Evolutionary conservation across 1,139 yeast genomes (phyloP), one percentile per base, ranked within the genome.

Genomic region (Zygosaccharomyces sapae): DNA sequence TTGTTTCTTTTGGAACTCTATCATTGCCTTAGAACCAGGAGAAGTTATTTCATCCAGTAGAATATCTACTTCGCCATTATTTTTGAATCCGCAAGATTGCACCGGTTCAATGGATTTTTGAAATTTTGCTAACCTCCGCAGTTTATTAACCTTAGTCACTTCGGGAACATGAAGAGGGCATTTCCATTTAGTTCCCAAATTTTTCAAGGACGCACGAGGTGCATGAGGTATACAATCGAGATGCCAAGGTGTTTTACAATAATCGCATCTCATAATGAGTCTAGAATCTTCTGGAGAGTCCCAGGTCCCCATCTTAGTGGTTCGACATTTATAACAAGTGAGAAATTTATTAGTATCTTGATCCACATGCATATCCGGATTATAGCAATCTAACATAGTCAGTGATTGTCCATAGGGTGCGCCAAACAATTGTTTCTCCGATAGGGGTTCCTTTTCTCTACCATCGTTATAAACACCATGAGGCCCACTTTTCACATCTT

Each of bases 241-340:
- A 66, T 92, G 98, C 95, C 96, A 92, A 10, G 83, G 77, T n/a
- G 85, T 72, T 0, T 84, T 74, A 66, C 98, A 92, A 59, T 83
- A 85, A 61, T 90, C 97, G 65, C 98, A 92, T 49, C 80, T 80
- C 12, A 84, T 78, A 31, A 92, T 70, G 52, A 66, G 76, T 52
- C 71, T 75, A 43, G 69, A 49, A 43, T 52, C 47, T 52, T 63
- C 59, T 48, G 66, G 60, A 72, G 67, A 42, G 79, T 70, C 6
- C 94, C 95, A 30, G 86, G 84, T 41, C 67, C 73, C 68, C 54
- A 62, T 53, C 41, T 53, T 56, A 6, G 66, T 58, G 13, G 55
- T 51, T 1, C 85, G 83, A 70, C 98, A 92, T 53, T 76, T 75
- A 63, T 81, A 86, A 64, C 97, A 89, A 45, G 84, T 69, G 46